phyloP scores from a whole-genome alignment of 148 eudicot species.

The Chenopodium album region DNA sequence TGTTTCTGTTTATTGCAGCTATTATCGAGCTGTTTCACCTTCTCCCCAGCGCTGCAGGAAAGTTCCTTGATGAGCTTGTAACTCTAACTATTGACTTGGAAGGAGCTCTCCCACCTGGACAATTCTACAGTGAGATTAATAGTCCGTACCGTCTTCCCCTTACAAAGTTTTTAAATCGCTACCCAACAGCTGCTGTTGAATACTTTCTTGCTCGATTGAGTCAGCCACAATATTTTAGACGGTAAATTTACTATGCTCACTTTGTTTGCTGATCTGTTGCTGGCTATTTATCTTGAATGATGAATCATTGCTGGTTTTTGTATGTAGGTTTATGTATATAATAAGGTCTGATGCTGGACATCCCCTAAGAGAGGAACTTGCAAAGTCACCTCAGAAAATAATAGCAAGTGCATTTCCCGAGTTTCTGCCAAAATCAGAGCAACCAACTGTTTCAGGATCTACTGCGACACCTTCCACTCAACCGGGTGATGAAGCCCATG shows the following conservation, averaged over 20 bases:
- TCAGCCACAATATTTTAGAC: slow-evolving; percentile 83
- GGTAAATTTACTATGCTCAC: slow-evolving; percentile 42
- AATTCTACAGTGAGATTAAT: slow-evolving; percentile 90
- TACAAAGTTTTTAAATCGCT: slow-evolving; percentile 84
- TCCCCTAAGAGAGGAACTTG: slow-evolving; percentile 94
- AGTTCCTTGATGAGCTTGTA: slow-evolving; percentile 95
- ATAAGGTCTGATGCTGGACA: slow-evolving; percentile 95
- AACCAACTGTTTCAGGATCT: slow-evolving; percentile 55
- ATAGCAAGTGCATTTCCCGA: slow-evolving; percentile 77
- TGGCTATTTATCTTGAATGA: background rate
- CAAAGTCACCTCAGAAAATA: slow-evolving; percentile 87
- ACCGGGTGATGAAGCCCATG: slow-evolving; percentile 52
- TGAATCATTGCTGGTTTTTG: background rate
- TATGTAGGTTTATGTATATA: slow-evolving; percentile 85
- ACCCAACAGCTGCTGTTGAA: slow-evolving; percentile 79
- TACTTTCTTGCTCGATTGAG: slow-evolving; percentile 91
- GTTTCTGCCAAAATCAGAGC: slow-evolving; percentile 56
- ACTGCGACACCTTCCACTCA: slow-evolving; percentile 37
- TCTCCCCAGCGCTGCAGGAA: slow-evolving; percentile 94
- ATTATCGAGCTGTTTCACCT: slow-evolving; percentile 96
- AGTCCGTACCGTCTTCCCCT: slow-evolving; percentile 97
- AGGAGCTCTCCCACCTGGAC: slow-evolving; percentile 88
- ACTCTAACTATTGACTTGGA: slow-evolving; percentile 94
- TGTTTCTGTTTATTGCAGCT: slow-evolving; percentile 47
- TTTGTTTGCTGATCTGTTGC: background rate